A percentile compares a stretch with the other conserved stretches of the same genome.
Conservation (phyloP, 441 rosid genomes). For the Daphne laureola region DNA sequence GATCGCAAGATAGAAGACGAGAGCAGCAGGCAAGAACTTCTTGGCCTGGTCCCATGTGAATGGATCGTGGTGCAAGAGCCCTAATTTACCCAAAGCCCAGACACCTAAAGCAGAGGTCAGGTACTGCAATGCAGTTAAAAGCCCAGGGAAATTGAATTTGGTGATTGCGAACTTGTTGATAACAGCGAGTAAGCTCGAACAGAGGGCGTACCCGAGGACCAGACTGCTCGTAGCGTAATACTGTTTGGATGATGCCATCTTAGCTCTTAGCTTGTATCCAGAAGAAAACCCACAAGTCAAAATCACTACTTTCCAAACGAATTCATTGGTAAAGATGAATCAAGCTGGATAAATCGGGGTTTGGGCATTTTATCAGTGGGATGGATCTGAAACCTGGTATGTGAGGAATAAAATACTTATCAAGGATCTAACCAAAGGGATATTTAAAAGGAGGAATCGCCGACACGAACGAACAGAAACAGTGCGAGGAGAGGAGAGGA, state of each 20-base stretch:
- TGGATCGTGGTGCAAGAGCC: conserved; percentile 71
- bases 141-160: conserved; percentile 76
- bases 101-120: conserved; percentile 68
- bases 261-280: background rate
- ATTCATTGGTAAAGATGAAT: background rate
- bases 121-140: conserved; percentile 89
- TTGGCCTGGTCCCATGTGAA: conserved; percentile 64
- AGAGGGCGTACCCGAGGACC: conserved; percentile 79
- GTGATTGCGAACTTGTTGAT: conserved; percentile 89
- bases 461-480: background rate
- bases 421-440: background rate
- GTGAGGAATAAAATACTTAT: background rate
- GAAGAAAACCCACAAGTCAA: conserved; percentile 1
- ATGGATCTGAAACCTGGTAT: conserved; percentile 7
- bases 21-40: conserved; percentile 86
- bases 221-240: conserved; percentile 67
- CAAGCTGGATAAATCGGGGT: conserved; percentile 4
- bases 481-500: background rate
- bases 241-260: conserved; percentile 43
- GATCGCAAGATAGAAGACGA: conserved; percentile 83
- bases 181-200: conserved; percentile 92
- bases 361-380: conserved; percentile 1
- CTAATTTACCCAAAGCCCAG: conserved; percentile 68
- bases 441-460: background rate
- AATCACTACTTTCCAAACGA: conserved; percentile 9